These are phyloP conservation scores for Solanum sparsipilum DNA, from an alignment of 257 asterid genomes.

Conservation along the genomic window DNA sequence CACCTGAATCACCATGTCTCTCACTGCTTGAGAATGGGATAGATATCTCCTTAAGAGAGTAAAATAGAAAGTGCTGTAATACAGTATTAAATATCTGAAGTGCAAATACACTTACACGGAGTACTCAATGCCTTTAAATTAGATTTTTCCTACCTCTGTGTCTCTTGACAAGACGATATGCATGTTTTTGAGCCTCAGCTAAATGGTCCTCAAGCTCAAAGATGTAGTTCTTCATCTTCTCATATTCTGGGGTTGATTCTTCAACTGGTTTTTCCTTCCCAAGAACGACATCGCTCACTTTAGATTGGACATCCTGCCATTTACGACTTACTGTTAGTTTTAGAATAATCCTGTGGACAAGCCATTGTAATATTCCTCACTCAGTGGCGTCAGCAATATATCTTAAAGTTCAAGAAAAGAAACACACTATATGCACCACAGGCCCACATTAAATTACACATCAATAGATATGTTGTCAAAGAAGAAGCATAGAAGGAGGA, in stretches of 20 bases:
- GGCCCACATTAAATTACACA: neutral
- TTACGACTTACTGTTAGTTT: neutral
- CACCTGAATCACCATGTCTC: neutral
- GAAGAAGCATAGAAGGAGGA: neutral
- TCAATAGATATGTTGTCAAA: neutral
- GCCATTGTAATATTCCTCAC: neutral
- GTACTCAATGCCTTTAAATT: neutral
- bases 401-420: neutral
- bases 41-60: neutral
- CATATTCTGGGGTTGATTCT: slow-evolving; percentile 86
- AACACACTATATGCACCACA: neutral
- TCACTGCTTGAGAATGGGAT: neutral
- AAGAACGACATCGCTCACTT: slow-evolving; percentile 91
- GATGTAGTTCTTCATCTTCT: slow-evolving; percentile 77
- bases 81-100: neutral
- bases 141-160: slow-evolving; percentile 52
- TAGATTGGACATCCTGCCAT: slow-evolving; percentile 87
- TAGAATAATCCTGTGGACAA: neutral
- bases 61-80: neutral
- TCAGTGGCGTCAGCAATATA: neutral
- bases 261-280: slow-evolving; percentile 98
- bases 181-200: slow-evolving; percentile 97
- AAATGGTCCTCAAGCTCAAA: slow-evolving; percentile 92
- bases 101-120: neutral
- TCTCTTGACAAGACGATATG: slow-evolving; percentile 92